Conservation (phyloP, 208 protist genomes). For the Leishmania amazonensis region DNA sequence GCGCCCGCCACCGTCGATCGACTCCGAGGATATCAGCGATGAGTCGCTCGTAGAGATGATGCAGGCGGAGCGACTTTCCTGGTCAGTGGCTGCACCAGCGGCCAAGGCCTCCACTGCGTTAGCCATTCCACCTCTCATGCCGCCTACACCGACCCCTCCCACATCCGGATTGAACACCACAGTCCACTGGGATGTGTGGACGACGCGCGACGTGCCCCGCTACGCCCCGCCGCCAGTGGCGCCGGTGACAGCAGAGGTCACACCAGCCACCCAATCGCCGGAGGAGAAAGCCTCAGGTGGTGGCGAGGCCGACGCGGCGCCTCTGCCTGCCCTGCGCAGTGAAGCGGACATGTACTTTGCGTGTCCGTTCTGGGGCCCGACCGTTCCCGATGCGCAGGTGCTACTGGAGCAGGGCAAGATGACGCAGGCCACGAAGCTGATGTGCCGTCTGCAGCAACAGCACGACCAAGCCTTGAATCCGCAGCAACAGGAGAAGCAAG, state of each 20-base stretch:
- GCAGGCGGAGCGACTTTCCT: slow-evolving; percentile 38
- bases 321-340: slow-evolving; percentile 2
- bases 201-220: slow-evolving; percentile 28
- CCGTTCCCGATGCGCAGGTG: slow-evolving; percentile 36
- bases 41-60: slow-evolving; percentile 40
- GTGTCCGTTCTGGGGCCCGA: slow-evolving; percentile 46
- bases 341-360: slow-evolving; percentile 39
- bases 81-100: slow-evolving; percentile 9
- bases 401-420: slow-evolving; percentile 57
- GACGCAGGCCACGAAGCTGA: slow-evolving; percentile 28
- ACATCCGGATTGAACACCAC: slow-evolving; percentile 30
- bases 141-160: slow-evolving; percentile 55
- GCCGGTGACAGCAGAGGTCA: not conserved
- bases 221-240: slow-evolving; percentile 16
- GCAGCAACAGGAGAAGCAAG: not conserved
- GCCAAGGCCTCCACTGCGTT: not conserved
- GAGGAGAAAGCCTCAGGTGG: not conserved
- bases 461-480: not conserved
- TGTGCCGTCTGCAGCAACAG: slow-evolving; percentile 23
- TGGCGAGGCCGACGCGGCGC: not conserved
- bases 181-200: slow-evolving; percentile 56
- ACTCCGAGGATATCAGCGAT: slow-evolving; percentile 38
- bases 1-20: slow-evolving; percentile 30
- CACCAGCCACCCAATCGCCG: not conserved
- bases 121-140: slow-evolving; percentile 32